A percentile compares a stretch with the other conserved stretches of the same genome.
Conservation (phyloP, 495 filamentous ascomycete species). For the Penicillium goetzii region DNA sequence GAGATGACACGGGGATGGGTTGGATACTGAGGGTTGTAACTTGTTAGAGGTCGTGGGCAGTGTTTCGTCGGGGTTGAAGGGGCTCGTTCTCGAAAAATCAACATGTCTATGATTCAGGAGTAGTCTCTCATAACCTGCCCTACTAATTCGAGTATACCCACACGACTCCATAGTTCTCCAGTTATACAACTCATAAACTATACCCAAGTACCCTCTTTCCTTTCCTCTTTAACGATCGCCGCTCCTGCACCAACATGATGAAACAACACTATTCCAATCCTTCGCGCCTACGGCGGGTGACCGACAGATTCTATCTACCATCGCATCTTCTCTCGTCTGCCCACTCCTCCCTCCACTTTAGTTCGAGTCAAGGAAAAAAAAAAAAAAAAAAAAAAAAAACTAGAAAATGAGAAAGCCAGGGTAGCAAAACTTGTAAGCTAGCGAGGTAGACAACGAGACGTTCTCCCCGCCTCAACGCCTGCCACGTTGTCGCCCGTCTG, state of each 20-base stretch:
- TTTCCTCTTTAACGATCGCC: not conserved
- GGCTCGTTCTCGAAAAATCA: not conserved
- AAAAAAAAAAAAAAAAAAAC: not conserved
- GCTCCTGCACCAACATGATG: not conserved
- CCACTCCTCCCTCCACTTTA: not conserved
- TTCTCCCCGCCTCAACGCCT: slow-evolving; percentile 18
- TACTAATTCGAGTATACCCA: not conserved
- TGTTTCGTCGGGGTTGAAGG: not conserved
- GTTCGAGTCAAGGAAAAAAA: no score
- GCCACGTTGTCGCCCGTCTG: slow-evolving; percentile 30
- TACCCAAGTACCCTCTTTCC: not conserved
- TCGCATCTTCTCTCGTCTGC: no score
- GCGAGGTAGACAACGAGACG: not conserved
- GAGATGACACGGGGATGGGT: not conserved
- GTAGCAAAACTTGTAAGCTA: not conserved
- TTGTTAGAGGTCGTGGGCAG: not conserved
- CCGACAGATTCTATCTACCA: slow-evolving; percentile 8
- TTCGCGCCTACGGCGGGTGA: slow-evolving; percentile 24
- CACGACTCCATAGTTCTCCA: not conserved
- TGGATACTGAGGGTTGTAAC: not conserved
- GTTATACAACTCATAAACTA: not conserved
- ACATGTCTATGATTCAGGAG: not conserved
- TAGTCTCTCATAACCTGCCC: not conserved
- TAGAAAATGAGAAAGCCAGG: not conserved
- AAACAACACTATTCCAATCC: not conserved